Evolutionary conservation across 352 stramenopile species (phyloP), one percentile per base, ranked within the genome.

Genomic region (Phytopythium litorale): DNA sequence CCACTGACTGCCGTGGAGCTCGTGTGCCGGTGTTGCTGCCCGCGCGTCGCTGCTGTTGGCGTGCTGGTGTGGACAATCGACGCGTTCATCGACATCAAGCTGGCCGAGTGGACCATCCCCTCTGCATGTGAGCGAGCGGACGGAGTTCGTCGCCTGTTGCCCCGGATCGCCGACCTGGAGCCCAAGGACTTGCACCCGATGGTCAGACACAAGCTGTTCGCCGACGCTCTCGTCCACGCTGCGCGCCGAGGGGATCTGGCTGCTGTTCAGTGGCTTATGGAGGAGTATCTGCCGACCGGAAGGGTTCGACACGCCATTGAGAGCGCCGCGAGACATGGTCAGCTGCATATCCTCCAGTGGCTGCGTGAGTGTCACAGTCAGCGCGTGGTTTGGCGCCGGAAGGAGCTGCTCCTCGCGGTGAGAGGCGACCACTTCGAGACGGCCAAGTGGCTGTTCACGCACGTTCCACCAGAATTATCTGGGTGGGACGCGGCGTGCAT

Each of bases 291-390:
- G 13, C 53, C 63, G 63, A 35, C 30, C 38, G 23, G 70, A 63
- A 62, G 70, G 57, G 8, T 77, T 63, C 53, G 68, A 48, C 8
- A 74, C 25, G 66, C 70, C 15, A 66, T 77, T 40, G 70, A 77
- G 23, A 61, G 65, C 32, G 66, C 66, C n/a, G 70, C 70, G 11
- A 53, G 53, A 13, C 56, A 65, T 25, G 70, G 70, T 8, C 55
- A 64, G 28, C 21, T 69, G 3, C 51, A 53, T 0, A 58, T 77
- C 6, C 60, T 77, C 2, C 57, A 77, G 51, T 67, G 58, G 52
- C 50, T 77, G n/a, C 56, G 69, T 35, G 60, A 66, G 25, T 67
- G 56, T 32, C 60, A 65, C 51, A 49, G 60, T 42, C 7, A 40
- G 25, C 32, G 52, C 23, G 50, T 55, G 15, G 55, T 64, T 23